Base-by-base conservation (phyloP, 2,329 filamentous ascomycete species). In the Fusarium pseudocircinatum region DNA sequence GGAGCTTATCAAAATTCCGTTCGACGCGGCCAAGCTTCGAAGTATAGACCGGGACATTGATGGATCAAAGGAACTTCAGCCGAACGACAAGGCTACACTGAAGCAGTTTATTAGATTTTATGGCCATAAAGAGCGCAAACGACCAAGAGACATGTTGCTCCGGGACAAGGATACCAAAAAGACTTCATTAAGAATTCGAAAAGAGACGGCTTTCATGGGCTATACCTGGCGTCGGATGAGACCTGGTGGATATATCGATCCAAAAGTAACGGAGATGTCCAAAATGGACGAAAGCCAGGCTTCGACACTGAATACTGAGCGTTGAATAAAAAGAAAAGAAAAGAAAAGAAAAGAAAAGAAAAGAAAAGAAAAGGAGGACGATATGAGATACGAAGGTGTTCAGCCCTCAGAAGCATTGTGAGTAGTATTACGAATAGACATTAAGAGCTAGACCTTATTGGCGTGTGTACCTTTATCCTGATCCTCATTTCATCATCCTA, bases 141-240 rank as follows among this genome's bases (percentile, higher is more conserved):
- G 95, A 69, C 91, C 96, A 0, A 87, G 95, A n/a, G 96, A 99
- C 81, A 92, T 93, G 77, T 83, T 98, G 64, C 84, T 98, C 34
- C 87, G 96, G 47, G 96, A 98, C 81, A 87, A 87, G 32, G 83
- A 85, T 14, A 88, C 92, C 12, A 92, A 90, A 44, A 87, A 86
- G 44, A 85, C 87, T 22, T 94, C 93, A n/a, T 84, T 98, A 81
- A 91, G 94, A 74, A 87, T 96, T 72, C 89, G 96, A 67, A 97
- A 96, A 82, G 89, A 88, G 79, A 93, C 89, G 32, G 95, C 94
- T 0, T 98, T 98, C 81, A 83, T 97, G 69, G 96, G 96, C 2
- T 99, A 99, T 80, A 94, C 93, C 4, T 98, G 96, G 86, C 89
- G 91, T 18, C 85, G 91, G 67, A 82, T 82, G 79, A 78, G 80